Base-by-base conservation (phyloP, 306 rosid species). In the Lathyrus tuberosus region DNA sequence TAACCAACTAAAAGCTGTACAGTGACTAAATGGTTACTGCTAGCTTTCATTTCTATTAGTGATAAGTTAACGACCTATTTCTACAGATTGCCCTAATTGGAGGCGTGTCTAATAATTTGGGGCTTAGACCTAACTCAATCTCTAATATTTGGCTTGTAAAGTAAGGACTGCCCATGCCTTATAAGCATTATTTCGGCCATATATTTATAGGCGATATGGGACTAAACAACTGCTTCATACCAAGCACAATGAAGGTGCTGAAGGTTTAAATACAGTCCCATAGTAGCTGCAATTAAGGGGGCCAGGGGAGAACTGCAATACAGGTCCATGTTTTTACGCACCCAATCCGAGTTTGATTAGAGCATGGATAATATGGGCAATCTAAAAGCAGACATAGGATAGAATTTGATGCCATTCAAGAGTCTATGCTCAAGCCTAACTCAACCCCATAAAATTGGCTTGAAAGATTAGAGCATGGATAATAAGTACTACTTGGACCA, bases 11-110 rank as follows among this genome's bases (percentile, higher is more conserved):
- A 51, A 51, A 24, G 58, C 14, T 51, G 35, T 31, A 18, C 28
- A 51, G 14, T 51, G 28, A 10, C n/a, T 52, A 52, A 52, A 20
- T 52, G 59, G n/a, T 52, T 52, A 52, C 30, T 52, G 59, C 59
- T 52, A 52, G 31, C 59, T 52, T 2, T 18, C 31, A 52, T 51
- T 18, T 51, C 12, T 51, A 18, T 20, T 51, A 51, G n/a, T 18
- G 38, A 57, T 17, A 13, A 26, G 18, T 28, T 30, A 53, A 53
- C 6, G 30, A 24, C 60, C 3, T 53, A 14, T 57, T 57, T 28
- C 62, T 14, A 26, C 30, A 57, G 38, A 57, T 9, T 26, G 11
- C 4, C 18, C 41, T 57, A 26, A 57, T 57, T 57, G 35, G 16
- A 54, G 61, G 37, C 6, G 8, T 16, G 22, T 48, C 56, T 16